phyloP scores from a whole-genome alignment of 345 rosid species.

The Turritis glabra region DNA sequence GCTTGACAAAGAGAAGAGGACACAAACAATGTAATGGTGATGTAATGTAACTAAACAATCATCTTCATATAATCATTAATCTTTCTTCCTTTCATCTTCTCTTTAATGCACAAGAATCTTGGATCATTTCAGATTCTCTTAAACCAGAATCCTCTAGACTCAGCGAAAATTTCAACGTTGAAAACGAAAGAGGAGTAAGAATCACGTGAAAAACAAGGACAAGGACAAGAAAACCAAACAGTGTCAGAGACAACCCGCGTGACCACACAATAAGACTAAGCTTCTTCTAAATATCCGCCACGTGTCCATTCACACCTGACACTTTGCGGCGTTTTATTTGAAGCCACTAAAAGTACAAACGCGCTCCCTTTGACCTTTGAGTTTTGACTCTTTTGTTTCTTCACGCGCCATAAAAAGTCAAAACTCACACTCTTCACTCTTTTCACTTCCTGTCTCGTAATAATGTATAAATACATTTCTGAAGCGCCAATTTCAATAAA shows the following conservation, averaged over 20 bases:
- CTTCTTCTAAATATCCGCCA: neutral
- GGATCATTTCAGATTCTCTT: neutral
- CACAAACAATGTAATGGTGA: neutral
- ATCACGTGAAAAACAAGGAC: slow-evolving; percentile 37
- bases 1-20: slow-evolving; percentile 3
- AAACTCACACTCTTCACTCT: slow-evolving; percentile 24
- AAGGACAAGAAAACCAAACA: neutral
- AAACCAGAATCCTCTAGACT: neutral
- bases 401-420: slow-evolving; percentile 34
- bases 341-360: neutral
- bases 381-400: neutral
- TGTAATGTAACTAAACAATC: slow-evolving; percentile 22
- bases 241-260: slow-evolving; percentile 4
- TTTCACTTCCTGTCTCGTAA: no score
- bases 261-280: slow-evolving; percentile 20
- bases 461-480: slow-evolving; percentile 6
- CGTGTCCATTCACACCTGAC: slow-evolving; percentile 14
- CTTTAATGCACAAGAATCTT: neutral
- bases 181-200: neutral
- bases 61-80: slow-evolving; percentile 12
- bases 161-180: slow-evolving; percentile 4
- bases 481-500: slow-evolving; percentile 4
- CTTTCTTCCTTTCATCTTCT: neutral
- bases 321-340: slow-evolving; percentile 22
- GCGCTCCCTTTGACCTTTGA: slow-evolving; percentile 20